A percentile compares a stretch with the other conserved stretches of the same genome.
Evolutionary conservation across 768 basidiomycete genomes (phyloP).

Genomic region (Termitomyces bulborhizus): DNA sequence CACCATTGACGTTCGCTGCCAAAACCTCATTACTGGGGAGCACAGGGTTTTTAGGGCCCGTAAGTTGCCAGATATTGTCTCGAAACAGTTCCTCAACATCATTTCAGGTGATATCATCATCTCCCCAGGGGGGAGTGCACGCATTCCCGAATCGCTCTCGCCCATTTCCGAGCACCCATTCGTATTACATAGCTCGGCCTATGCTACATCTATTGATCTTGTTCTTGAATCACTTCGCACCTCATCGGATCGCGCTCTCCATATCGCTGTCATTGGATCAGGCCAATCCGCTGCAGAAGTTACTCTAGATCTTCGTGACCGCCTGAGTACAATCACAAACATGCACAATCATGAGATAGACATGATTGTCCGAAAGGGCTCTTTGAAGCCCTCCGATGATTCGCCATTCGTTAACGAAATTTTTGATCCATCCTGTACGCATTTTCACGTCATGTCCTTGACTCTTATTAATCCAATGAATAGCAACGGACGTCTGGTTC

Average conservation of each 20-base stretch:
- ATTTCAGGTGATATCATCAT: slow-evolving; percentile 40
- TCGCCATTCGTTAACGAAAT: slow-evolving; percentile 50
- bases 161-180: slow-evolving; percentile 26
- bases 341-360: slow-evolving; percentile 32
- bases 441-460: not conserved
- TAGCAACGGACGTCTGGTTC: slow-evolving; percentile 37
- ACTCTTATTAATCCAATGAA: not conserved
- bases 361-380: slow-evolving; percentile 45
- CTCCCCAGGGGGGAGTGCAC: slow-evolving; percentile 42
- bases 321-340: slow-evolving; percentile 26
- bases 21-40: slow-evolving; percentile 28
- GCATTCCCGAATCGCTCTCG: slow-evolving; percentile 31
- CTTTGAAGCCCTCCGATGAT: slow-evolving; percentile 46
- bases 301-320: slow-evolving; percentile 34
- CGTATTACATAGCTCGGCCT: slow-evolving; percentile 39
- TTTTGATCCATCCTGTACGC: slow-evolving; percentile 42
- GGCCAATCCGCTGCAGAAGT: slow-evolving; percentile 46
- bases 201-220: slow-evolving; percentile 29
- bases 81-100: not conserved
- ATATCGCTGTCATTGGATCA: slow-evolving; percentile 40
- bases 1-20: slow-evolving; percentile 33
- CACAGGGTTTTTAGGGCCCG: slow-evolving; percentile 28
- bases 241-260: slow-evolving; percentile 20
- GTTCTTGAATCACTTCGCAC: slow-evolving; percentile 24
- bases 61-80: slow-evolving; percentile 18